These are phyloP conservation scores for Fusarium phyllophilum DNA, from an alignment of 2,329 filamentous ascomycete genomes.

Conservation along the genomic window DNA sequence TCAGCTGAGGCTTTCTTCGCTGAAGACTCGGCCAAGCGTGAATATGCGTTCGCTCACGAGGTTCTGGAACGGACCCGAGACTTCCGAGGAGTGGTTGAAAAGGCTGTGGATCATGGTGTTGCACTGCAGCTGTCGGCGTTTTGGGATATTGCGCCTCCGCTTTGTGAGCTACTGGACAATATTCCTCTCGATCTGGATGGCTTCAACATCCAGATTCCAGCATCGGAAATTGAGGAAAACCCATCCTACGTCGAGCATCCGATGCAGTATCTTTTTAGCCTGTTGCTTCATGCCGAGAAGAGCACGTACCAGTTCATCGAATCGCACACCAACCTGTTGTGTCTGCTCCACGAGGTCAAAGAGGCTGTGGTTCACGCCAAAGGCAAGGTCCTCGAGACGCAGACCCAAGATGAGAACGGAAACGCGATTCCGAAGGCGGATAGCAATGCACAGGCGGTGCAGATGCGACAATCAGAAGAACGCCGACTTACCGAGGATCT, in stretches of 20 bases:
- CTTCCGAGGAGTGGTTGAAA: constrained; percentile 82
- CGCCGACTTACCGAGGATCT: constrained; percentile 80
- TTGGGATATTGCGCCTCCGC: constrained; percentile 94
- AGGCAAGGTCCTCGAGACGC: constrained; percentile 73
- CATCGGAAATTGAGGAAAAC: constrained; percentile 85
- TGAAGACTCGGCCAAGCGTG: constrained; percentile 78
- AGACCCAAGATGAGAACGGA: constrained; percentile 59
- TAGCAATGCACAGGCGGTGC: constrained; percentile 57
- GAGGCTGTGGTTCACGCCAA: constrained; percentile 78
- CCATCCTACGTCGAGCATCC: constrained; percentile 83
- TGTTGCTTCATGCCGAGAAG: constrained; percentile 89
- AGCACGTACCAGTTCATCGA: constrained; percentile 98
- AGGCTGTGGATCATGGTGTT: constrained; percentile 86
- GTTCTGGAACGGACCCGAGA: constrained; percentile 77
- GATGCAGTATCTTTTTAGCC: constrained; percentile 87
- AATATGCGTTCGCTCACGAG: constrained; percentile 75
- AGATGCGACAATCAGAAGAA: constrained; percentile 74
- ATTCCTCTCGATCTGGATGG: constrained; percentile 69
- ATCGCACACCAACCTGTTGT: constrained; percentile 89
- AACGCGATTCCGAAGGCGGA: constrained; percentile 47
- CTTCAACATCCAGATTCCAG: constrained; percentile 82
- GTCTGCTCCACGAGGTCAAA: constrained; percentile 89
- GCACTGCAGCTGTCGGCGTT: constrained; percentile 93
- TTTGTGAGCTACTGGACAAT: constrained; percentile 81
- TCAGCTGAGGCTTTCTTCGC: constrained; percentile 85